Conservation (phyloP, 1,284 basidiomycete species). For the Irpex sp. region DNA sequence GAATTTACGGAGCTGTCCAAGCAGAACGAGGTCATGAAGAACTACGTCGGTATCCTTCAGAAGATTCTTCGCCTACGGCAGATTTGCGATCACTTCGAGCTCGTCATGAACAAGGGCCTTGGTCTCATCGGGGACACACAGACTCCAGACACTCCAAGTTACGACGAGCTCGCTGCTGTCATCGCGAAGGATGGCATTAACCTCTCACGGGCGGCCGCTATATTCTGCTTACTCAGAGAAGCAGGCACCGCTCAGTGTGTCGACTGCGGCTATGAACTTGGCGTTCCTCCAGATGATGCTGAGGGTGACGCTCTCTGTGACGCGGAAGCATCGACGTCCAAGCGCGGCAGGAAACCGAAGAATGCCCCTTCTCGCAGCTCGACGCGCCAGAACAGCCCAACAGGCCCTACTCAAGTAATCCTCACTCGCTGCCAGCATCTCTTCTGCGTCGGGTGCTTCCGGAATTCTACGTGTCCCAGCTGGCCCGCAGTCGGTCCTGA, state of each 20-base stretch:
- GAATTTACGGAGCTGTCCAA: slow-evolving; percentile 86
- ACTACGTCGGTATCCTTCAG: slow-evolving; percentile 96
- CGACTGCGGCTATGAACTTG: slow-evolving; percentile 82
- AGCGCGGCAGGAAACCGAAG: slow-evolving; percentile 64
- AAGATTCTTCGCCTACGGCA: slow-evolving; percentile 93
- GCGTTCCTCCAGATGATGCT: slow-evolving; percentile 41
- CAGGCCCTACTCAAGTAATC: slow-evolving; percentile 47
- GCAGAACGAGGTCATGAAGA: slow-evolving; percentile 93
- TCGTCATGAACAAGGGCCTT: slow-evolving; percentile 72
- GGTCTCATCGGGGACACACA: slow-evolving; percentile 42
- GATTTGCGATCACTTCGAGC: slow-evolving; percentile 95
- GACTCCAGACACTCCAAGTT: slow-evolving; percentile 40
- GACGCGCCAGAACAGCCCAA: slow-evolving; percentile 68
- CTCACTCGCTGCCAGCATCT: slow-evolving; percentile 94
- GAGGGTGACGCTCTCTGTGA: slow-evolving; percentile 50
- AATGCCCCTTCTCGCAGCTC: slow-evolving; percentile 53
- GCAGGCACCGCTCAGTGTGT: slow-evolving; percentile 84
- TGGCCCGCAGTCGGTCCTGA: slow-evolving; percentile 70
- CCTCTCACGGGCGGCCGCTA: slow-evolving; percentile 65
- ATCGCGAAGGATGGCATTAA: slow-evolving; percentile 85
- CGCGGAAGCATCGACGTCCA: slow-evolving; percentile 44
- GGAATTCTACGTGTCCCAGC: slow-evolving; percentile 65
- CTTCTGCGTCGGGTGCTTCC: slow-evolving; percentile 84
- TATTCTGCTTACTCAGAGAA: slow-evolving; percentile 82
- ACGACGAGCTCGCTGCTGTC: slow-evolving; percentile 72